Evolutionary conservation across 257 asterid genomes (phyloP).

Genomic region (Ehretia macrophylla): DNA sequence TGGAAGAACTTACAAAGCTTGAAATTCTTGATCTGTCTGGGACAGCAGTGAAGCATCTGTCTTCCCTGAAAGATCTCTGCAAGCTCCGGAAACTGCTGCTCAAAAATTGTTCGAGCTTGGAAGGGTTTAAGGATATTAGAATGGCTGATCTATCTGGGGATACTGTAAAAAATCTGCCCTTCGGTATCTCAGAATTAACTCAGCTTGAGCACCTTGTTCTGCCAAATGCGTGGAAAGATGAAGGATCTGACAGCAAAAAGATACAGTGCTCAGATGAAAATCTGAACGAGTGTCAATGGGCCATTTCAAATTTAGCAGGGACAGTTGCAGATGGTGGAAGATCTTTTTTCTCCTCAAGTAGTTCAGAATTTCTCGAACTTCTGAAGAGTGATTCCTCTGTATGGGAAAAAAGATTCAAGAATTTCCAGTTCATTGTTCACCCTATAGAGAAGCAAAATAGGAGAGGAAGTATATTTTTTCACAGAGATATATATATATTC

Average conservation of each 20-base stretch:
- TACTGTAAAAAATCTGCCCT: constrained; percentile 1
- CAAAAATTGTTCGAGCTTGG: neutral
- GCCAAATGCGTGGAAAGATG: neutral
- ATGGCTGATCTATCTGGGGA: neutral
- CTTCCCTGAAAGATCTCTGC: neutral
- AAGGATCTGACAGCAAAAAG: neutral
- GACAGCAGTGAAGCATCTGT: neutral
- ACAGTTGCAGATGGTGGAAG: neutral
- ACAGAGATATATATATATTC: neutral
- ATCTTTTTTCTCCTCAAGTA: neutral
- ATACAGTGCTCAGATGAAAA: neutral
- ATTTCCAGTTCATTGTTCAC: neutral
- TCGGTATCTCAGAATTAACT: constrained; percentile 2
- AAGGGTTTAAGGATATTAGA: neutral
- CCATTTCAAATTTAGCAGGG: neutral
- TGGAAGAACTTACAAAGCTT: constrained; percentile 5
- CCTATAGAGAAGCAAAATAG: neutral
- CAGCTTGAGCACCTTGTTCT: neutral
- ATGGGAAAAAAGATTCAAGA: neutral
- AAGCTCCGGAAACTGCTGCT: neutral
- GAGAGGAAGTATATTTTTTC: neutral
- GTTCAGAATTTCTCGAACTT: constrained; percentile 6
- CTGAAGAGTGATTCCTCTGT: neutral
- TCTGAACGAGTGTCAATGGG: neutral
- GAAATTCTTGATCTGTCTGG: constrained; percentile 12